Evolutionary conservation across 768 basidiomycete genomes (phyloP), one percentile per base, ranked within the genome.

Genomic region (Dacryopinax primogenitus): DNA sequence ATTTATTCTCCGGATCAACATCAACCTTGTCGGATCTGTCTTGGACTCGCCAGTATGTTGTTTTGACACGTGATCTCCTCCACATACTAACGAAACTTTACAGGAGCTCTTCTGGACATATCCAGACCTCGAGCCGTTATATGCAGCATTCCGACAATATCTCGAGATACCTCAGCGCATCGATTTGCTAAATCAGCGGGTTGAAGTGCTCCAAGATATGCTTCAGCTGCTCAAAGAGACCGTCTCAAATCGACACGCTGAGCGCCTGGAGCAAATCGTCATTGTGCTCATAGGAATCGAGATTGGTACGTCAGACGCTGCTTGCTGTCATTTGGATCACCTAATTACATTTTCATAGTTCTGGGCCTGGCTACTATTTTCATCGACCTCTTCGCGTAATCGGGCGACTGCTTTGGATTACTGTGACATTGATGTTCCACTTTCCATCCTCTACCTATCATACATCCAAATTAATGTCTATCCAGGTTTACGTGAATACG

Each of bases 201-300:
- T 96, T 35, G 94, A 92, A 79, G 90, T 97, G 62, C 77, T 97
- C 35, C 94, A 97, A 80, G 94, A 97, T 74, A 95, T 97, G 90
- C 83, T 97, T 12, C 88, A 92, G 72, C 82, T 97, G 63, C 78
- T 97, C 63, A 97, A 97, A 75, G 94, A 96, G 76, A 90, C 90
- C 12, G 93, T 95, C 28, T 90, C 90, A 30, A 92, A 86, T 69
- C 84, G 86, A 70, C 92, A 96, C 71, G 85, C 91, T 0, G 93
- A 96, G 74, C 83, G 91, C 28, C 80, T 96, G 7, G 93, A 96
- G 74, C 89, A 90, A 73, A 92, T 96, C 65, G 89, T 96, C 68
- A 95, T 96, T 67, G 85, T 84, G 62, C 79, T 96, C 65, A 95
- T 96, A 72, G 93, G 77, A 39, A 87, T 94, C 63, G 90, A 92